Base-by-base conservation (phyloP, 305 asterid species). In the Withania somnifera region DNA sequence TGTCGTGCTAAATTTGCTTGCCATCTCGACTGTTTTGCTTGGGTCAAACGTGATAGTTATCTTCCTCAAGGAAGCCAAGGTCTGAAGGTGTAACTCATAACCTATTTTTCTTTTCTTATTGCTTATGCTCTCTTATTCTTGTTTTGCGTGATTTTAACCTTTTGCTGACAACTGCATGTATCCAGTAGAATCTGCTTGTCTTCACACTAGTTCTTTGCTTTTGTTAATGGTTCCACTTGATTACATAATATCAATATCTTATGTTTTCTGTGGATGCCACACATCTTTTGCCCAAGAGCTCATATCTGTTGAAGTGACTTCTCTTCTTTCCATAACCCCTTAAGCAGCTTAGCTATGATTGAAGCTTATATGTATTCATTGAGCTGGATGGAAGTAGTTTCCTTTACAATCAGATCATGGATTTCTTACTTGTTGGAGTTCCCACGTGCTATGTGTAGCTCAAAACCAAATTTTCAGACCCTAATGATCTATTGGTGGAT, bases 21-120 rank as follows among this genome's bases (percentile, higher is more conserved):
- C 89, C 99, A 96, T 89, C 86, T 96, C 84, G 99, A 96, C 84
- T 96, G 99, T 89, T 96, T 92, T 88, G 97, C 98, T n/a, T 96
- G 99, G 99, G 99, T 96, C 83, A 96, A 94, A 84, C 99, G 99
- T 90, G 99, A 96, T 86, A 96, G 99, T 90, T 96, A 94, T 92
- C 98, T 96, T 42, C 99, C 99, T 81, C 99, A 96, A 87, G 99
- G 99, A 79, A 96, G 99, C 86, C 99, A 96, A 0, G 98, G 99
- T 82, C 87, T 96, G 75, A 96, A 96, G 99, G 99, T 96, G 84
- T 86, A 84, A 53, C 34, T 77, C 78, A 1, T 75, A 50, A 80
- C 63, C 45, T 47, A 32, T 19, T 64, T 51, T 66, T 32, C 67
- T 42, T 47, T 54, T 64, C 73, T 50, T 40, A 19, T 50, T 63